Evolutionary conservation across 192 early-diverging fungal species (phyloP).

Genomic region (Phycomyces blakesleeanus): DNA sequence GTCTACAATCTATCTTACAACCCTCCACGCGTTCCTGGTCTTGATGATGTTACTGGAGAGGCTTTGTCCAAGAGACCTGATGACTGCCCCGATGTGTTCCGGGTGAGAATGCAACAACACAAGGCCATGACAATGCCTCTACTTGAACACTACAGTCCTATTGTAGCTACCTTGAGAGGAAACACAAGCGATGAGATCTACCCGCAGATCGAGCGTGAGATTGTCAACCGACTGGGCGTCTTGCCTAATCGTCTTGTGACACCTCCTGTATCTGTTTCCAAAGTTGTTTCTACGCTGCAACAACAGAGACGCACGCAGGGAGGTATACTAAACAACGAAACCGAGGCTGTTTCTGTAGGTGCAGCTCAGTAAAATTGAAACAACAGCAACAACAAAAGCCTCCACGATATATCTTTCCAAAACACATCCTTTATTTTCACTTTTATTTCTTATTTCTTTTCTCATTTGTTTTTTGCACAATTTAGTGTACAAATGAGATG

Average conservation of each 20-base stretch:
- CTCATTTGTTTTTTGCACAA: too few species aligned
- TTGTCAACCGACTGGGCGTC: conserved; percentile 35
- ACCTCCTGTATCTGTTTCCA: neutral
- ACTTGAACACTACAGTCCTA: conserved; percentile 35
- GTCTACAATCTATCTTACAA: conserved; percentile 95
- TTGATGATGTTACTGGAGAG: conserved; percentile 95
- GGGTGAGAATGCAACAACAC: conserved; percentile 67
- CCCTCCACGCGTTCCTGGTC: conserved; percentile 74
- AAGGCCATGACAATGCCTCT: conserved; percentile 70
- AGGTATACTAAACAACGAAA: neutral
- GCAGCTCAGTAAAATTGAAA: neutral
- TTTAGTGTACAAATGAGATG: too few species aligned
- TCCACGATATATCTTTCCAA: too few species aligned
- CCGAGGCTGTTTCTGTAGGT: neutral
- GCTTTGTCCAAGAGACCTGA: conserved; percentile 81
- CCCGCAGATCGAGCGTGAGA: conserved; percentile 69
- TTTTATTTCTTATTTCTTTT: too few species aligned
- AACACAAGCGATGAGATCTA: conserved; percentile 90
- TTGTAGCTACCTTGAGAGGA: conserved; percentile 86
- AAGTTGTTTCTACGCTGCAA: neutral
- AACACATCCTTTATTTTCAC: too few species aligned
- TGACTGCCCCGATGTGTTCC: conserved; percentile 84
- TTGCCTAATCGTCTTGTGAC: conserved; percentile 13
- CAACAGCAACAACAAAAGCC: neutral
- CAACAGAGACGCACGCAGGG: neutral